phyloP scores from a whole-genome alignment of 2,329 filamentous ascomycete genomes.

The Fusarium brachygibbosum region DNA sequence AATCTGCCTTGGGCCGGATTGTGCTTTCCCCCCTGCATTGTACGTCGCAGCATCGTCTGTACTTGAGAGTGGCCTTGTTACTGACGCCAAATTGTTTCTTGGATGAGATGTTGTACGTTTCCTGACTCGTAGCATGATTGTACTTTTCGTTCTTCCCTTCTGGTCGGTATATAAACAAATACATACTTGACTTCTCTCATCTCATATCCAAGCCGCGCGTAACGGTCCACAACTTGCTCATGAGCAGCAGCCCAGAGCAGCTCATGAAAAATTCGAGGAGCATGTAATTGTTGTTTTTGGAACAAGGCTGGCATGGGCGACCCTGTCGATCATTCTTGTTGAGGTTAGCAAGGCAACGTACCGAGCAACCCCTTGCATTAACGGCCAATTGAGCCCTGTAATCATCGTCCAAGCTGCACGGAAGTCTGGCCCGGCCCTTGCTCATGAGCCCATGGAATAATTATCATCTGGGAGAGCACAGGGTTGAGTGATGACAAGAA shows the following conservation, averaged over 20 bases:
- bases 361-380: neutral
- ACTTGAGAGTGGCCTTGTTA: neutral
- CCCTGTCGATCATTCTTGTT: neutral
- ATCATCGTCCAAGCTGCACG: too few relatives aligned
- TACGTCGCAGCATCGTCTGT: neutral
- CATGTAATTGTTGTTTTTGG: neutral
- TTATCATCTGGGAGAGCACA: too few relatives aligned
- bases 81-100: neutral
- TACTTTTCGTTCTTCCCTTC: neutral
- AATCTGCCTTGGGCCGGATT: neutral
- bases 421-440: neutral
- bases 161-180: neutral
- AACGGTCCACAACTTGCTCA: neutral
- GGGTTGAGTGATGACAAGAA: too few relatives aligned
- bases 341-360: neutral
- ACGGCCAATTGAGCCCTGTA: neutral
- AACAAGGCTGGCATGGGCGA: too few relatives aligned
- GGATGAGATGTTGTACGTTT: neutral
- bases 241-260: neutral
- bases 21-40: neutral
- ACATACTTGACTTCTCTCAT: neutral
- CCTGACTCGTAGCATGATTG: neutral
- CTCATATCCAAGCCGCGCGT: too few relatives aligned
- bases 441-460: neutral
- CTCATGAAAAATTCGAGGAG: neutral